Conservation (phyloP, 768 basidiomycete genomes). For the Pleurotus eryngii region DNA sequence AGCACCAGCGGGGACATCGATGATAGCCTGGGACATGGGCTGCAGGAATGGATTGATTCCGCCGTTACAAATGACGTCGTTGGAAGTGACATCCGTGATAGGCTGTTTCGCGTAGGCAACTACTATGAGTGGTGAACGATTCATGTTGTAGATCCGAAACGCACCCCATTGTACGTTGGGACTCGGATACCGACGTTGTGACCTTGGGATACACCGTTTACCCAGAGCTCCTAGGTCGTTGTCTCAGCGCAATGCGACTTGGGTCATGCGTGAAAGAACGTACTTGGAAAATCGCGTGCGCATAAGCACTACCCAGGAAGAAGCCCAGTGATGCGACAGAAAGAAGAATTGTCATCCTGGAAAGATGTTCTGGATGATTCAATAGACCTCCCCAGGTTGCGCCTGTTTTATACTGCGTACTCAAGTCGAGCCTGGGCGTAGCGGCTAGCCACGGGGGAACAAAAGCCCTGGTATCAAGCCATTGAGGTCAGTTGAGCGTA, state of each 20-base stretch:
- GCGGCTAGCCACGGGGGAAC: neutral
- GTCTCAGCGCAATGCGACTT: neutral
- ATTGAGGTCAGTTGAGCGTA: neutral
- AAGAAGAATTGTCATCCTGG: conserved; percentile 21
- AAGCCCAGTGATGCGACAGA: conserved; percentile 24
- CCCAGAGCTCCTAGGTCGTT: conserved; percentile 37
- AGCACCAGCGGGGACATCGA: conserved; percentile 50
- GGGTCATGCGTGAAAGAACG: neutral
- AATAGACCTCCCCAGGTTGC: neutral
- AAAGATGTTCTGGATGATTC: neutral
- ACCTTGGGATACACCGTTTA: conserved; percentile 48
- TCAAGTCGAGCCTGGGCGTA: neutral
- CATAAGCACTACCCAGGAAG: conserved; percentile 32
- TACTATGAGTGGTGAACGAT: neutral
- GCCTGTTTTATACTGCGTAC: neutral
- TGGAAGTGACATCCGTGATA: conserved; percentile 54
- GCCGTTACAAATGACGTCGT: conserved; percentile 57
- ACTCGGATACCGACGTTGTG: conserved; percentile 38
- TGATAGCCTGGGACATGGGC: conserved; percentile 41
- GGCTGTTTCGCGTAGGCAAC: conserved; percentile 29
- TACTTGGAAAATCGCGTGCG: conserved; percentile 54
- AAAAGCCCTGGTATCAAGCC: neutral
- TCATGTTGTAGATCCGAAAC: conserved; percentile 2
- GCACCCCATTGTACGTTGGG: conserved; percentile 42
- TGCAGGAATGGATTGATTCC: conserved; percentile 53